Evolutionary conservation across 768 basidiomycete species (phyloP), one percentile per base, ranked within the genome.

Genomic region (Leccinellum albellum): DNA sequence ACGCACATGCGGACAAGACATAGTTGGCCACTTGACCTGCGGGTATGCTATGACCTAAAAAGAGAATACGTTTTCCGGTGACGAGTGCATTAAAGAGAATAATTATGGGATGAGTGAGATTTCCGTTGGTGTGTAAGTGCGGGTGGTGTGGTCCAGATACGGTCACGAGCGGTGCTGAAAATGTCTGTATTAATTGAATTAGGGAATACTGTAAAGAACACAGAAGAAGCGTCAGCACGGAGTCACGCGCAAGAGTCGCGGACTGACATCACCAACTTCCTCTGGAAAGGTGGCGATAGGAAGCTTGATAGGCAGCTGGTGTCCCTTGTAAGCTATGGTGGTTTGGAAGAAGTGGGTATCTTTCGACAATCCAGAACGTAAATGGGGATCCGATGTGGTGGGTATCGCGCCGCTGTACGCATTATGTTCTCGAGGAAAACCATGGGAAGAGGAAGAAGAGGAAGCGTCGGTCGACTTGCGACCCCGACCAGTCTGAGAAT

Each of bases 311-410:
- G 94, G 95, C 29, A 98, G 72, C 28, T 83, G 82, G 60, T 94
- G 86, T 54, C 87, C 87, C 70, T 87, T 88, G 74, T 94, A 96
- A 14, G 79, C 82, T 54, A 96, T 89, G 12, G 82, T 80, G 1
- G 95, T 91, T 66, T 94, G 87, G 74, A 85, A 98, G 68, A 91
- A 96, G 69, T 98, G 95, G 35, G 95, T 98, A 78, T 99, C 96
- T 65, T 91, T 92, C 49, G 79, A 77, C 62, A 79, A 61, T 28
- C 78, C 78, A 56, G 79, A 73, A 50, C 84, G 77, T 44, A 74
- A 57, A 51, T 80, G 78, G 28, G 74, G 71, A 56, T 87, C 83
- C 55, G 74, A 74, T 51, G 75, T 70, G 9, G 79, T 68, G 51
- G 75, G 77, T 61, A 76, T 75, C 17, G 75, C 69, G 45, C 69